phyloP scores from a whole-genome alignment of 2,329 filamentous ascomycete species.

The Diaporthe ampelina region DNA sequence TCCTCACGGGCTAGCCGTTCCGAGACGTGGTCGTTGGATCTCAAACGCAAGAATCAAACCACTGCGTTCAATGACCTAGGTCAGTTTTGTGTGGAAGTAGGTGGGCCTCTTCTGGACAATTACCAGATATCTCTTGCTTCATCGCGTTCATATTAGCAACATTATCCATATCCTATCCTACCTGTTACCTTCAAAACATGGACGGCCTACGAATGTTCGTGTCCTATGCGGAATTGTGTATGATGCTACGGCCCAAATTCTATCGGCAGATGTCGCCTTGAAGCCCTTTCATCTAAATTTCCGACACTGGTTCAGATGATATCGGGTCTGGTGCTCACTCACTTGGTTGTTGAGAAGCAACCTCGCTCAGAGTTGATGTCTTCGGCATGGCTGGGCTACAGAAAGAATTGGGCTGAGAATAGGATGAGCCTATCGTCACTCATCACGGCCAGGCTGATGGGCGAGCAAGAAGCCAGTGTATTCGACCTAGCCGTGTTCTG shows the following conservation, averaged over 20 bases:
- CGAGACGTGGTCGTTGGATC: not conserved
- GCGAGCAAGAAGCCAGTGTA: constrained; percentile 16
- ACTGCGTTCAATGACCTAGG: not conserved
- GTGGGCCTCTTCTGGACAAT: not conserved
- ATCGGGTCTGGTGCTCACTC: not conserved
- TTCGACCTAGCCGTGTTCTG: constrained; percentile 12
- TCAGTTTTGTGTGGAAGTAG: not conserved
- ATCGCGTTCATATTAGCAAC: not conserved
- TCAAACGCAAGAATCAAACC: not conserved
- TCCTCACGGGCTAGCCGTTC: constrained; percentile 15
- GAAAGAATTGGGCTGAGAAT: not conserved
- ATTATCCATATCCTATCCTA: not conserved
- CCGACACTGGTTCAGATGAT: not conserved
- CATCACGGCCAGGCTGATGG: constrained; percentile 33
- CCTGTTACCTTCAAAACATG: not conserved
- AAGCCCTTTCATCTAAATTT: not conserved
- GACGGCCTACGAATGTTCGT: too few species aligned
- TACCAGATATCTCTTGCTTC: not conserved
- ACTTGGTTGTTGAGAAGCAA: too few species aligned
- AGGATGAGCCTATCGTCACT: constrained; percentile 36
- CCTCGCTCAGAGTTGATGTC: not conserved
- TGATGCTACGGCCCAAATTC: not conserved
- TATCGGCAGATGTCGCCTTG: too few species aligned
- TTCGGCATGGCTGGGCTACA: not conserved
- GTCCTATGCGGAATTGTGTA: not conserved